A percentile compares a stretch with the other conserved stretches of the same genome.
Conservation (phyloP, 75 land plant genomes). For the Pinus tabuliformis region DNA sequence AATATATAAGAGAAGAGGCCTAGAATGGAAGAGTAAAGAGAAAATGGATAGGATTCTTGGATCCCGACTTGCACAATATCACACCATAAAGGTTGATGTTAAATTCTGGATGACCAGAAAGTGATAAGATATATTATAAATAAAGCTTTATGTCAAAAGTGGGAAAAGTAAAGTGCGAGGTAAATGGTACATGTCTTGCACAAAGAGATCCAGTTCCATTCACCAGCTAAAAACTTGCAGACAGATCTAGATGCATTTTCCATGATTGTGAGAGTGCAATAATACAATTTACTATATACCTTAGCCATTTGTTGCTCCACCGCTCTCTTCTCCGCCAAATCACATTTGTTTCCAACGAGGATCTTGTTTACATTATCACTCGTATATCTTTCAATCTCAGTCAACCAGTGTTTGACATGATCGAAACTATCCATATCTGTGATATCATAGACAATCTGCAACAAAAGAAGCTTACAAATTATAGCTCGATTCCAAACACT, state of each 20-base stretch:
- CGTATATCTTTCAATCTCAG: slow-evolving; percentile 87
- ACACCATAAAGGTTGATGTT: background rate
- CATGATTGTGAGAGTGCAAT: background rate
- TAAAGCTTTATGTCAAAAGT: background rate
- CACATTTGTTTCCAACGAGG: slow-evolving; percentile 77
- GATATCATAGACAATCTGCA: slow-evolving; percentile 80
- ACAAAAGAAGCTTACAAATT: background rate
- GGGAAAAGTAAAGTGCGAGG: background rate
- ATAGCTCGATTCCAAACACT: background rate
- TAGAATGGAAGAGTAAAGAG: background rate
- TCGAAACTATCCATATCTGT: slow-evolving; percentile 86
- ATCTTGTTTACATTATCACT: slow-evolving; percentile 80
- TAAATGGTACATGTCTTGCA: background rate
- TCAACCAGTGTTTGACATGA: slow-evolving; percentile 85
- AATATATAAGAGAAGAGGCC: background rate
- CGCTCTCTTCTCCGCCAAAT: slow-evolving; percentile 65
- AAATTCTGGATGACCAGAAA: background rate
- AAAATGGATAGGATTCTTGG: background rate
- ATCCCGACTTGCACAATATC: background rate
- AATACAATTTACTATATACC: slow-evolving; percentile 37
- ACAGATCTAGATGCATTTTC: slow-evolving; percentile 3
- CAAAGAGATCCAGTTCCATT: background rate
- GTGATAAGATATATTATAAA: slow-evolving; percentile 1
- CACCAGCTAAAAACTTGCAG: background rate
- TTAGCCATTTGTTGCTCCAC: slow-evolving; percentile 70